A percentile compares a stretch with the other conserved stretches of the same genome.
Conservation (phyloP, 257 asterid genomes). For the Nicotiana knightiana region DNA sequence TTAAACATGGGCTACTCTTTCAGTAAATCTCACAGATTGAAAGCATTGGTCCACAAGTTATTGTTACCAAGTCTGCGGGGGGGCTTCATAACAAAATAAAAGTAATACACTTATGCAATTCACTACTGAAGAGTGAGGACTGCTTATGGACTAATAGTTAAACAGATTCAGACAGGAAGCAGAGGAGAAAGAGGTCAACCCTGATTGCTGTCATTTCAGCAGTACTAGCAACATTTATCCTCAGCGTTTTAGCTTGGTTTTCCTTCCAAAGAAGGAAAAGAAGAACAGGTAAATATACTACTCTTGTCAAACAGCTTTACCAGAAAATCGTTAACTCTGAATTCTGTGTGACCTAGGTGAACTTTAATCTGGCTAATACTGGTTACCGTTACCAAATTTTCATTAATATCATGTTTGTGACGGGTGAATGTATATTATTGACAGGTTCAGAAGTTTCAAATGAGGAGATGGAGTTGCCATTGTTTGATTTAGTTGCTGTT, state of each 20-base stretch:
- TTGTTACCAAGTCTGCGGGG: neutral
- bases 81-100: neutral
- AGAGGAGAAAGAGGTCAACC: neutral
- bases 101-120: neutral
- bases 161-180: neutral
- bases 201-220: conserved; percentile 11
- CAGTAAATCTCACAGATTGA: neutral
- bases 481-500: conserved; percentile 10
- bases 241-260: neutral
- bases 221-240: neutral
- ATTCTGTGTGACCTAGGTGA: neutral
- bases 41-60: neutral
- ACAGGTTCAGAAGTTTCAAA: conserved; percentile 1
- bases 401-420: neutral
- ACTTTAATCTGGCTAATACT: neutral
- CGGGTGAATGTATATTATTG: neutral
- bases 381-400: neutral
- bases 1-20: neutral
- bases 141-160: neutral
- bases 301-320: neutral
- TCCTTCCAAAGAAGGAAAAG: neutral
- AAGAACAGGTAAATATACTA: neutral
- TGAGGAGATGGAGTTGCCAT: conserved; percentile 11
- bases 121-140: neutral
- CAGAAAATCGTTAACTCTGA: neutral